These are phyloP conservation scores for Toxoplasma gondii DNA, from an alignment of 169 alveolate genomes.

Conservation along the genomic window DNA sequence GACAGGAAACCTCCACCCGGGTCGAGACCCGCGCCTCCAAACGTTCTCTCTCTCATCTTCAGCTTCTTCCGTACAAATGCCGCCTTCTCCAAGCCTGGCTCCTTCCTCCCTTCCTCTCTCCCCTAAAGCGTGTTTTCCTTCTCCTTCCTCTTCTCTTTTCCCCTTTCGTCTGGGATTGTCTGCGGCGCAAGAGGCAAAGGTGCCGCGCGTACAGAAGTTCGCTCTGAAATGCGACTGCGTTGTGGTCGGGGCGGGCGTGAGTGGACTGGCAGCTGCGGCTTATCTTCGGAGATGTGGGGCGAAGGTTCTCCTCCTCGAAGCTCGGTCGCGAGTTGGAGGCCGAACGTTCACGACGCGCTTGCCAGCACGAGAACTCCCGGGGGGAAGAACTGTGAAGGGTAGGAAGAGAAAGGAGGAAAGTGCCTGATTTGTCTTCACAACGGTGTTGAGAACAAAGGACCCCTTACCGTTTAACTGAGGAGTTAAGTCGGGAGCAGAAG, in stretches of 20 bases:
- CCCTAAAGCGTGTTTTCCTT: not conserved
- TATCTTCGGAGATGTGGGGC: conserved; percentile 69
- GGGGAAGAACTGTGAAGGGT: conserved; percentile 65
- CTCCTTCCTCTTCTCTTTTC: not conserved
- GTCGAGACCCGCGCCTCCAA: not conserved
- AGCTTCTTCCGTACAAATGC: not conserved
- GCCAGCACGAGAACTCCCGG: conserved; percentile 66
- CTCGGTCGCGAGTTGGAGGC: conserved; percentile 67
- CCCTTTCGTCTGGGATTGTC: not conserved
- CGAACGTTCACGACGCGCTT: conserved; percentile 67
- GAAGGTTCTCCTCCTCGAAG: conserved; percentile 60
- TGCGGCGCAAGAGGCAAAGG: not conserved
- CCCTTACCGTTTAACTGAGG: too few species aligned
- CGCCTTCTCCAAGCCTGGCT: not conserved
- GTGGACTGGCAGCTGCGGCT: conserved; percentile 71
- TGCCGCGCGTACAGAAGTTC: conserved; percentile 9
- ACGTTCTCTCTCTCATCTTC: not conserved
- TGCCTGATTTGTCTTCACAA: too few species aligned
- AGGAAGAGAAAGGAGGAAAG: not conserved
- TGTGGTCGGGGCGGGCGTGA: conserved; percentile 69
- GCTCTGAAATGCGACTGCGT: conserved; percentile 62
- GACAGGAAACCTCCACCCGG: not conserved
- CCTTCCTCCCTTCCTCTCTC: not conserved
- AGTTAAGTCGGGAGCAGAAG: too few species aligned
- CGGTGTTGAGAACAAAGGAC: too few species aligned